Evolutionary conservation across 169 alveolate species (phyloP).

Genomic region (Eimeria acervulina): DNA sequence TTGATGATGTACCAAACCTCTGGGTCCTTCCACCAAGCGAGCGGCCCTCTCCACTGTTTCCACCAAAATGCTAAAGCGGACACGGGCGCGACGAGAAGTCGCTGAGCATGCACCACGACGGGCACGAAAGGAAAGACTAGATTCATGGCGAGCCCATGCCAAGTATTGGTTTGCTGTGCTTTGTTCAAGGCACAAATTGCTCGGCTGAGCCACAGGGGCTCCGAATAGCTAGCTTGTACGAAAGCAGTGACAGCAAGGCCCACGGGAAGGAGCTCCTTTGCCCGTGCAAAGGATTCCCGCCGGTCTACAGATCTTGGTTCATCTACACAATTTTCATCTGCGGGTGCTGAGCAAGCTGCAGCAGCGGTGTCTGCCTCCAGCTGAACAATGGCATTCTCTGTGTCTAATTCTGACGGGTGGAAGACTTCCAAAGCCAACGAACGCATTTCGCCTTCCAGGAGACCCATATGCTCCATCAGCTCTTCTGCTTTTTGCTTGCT

Average conservation of each 20-base stretch:
- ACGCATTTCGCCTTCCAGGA: constrained; percentile 45
- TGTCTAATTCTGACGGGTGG: constrained; percentile 53
- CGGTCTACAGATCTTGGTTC: constrained; percentile 9
- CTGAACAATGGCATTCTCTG: constrained; percentile 46
- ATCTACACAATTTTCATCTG: background rate
- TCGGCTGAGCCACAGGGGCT: constrained; percentile 72
- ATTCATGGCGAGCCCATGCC: constrained; percentile 30
- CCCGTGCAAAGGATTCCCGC: constrained; percentile 28
- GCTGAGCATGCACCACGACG: constrained; percentile 34
- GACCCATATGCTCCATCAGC: constrained; percentile 46
- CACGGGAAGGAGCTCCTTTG: constrained; percentile 52
- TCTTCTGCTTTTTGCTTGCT: constrained; percentile 30
- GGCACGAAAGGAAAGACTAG: constrained; percentile 66
- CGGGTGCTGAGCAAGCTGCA: background rate
- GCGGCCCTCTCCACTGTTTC: constrained; percentile 71
- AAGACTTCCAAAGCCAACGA: constrained; percentile 35
- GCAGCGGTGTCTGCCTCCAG: background rate
- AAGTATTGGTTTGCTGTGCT: constrained; percentile 74
- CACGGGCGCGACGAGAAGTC: constrained; percentile 43
- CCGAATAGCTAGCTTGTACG: constrained; percentile 66
- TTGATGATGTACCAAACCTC: constrained; percentile 74
- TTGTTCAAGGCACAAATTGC: constrained; percentile 51
- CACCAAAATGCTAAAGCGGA: constrained; percentile 59
- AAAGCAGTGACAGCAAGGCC: constrained; percentile 62
- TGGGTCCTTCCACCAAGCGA: constrained; percentile 81